A percentile compares a stretch with the other conserved stretches of the same genome.
Conservation (phyloP, 1,139 yeast species). For the Chernovozyma sophiae-reginae region DNA sequence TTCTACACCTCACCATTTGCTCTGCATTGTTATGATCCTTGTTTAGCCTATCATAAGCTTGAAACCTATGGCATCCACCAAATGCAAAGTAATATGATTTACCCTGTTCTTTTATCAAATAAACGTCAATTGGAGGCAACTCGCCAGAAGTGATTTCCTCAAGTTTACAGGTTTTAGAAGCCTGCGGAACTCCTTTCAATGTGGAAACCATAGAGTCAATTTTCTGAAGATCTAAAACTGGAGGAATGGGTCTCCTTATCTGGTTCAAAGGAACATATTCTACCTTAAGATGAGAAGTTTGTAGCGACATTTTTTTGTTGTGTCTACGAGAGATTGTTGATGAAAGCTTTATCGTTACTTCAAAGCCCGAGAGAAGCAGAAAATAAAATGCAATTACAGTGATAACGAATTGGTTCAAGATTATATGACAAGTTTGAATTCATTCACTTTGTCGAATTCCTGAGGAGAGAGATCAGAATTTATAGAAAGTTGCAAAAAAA, state of each 20-base stretch:
- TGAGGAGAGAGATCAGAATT: too few relatives aligned
- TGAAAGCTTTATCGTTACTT: too few relatives aligned
- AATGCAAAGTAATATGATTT: slow-evolving; percentile 63
- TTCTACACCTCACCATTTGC: slow-evolving; percentile 55
- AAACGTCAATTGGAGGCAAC: slow-evolving; percentile 73
- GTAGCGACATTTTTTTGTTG: slow-evolving; percentile 29
- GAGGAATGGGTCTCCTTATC: slow-evolving; percentile 78
- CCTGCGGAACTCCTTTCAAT: slow-evolving; percentile 57
- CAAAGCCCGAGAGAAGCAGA: too few relatives aligned
- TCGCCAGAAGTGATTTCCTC: slow-evolving; percentile 59
- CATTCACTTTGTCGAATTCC: background rate
- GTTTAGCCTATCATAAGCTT: slow-evolving; percentile 58
- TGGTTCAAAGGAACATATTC: slow-evolving; percentile 59
- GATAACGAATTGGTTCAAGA: too few relatives aligned
- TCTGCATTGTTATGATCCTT: slow-evolving; percentile 24
- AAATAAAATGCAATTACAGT: too few relatives aligned
- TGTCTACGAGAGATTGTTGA: slow-evolving; percentile 1
- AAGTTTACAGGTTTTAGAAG: slow-evolving; percentile 57
- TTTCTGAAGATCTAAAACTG: slow-evolving; percentile 68
- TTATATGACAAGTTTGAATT: background rate
- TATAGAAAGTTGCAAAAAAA: too few relatives aligned
- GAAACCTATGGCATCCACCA: slow-evolving; percentile 83
- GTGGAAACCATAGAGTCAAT: slow-evolving; percentile 80
- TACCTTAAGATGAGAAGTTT: slow-evolving; percentile 37
- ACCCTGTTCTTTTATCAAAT: slow-evolving; percentile 61